Base-by-base conservation (phyloP, 257 asterid species). In the Orobanche coerulescens region DNA sequence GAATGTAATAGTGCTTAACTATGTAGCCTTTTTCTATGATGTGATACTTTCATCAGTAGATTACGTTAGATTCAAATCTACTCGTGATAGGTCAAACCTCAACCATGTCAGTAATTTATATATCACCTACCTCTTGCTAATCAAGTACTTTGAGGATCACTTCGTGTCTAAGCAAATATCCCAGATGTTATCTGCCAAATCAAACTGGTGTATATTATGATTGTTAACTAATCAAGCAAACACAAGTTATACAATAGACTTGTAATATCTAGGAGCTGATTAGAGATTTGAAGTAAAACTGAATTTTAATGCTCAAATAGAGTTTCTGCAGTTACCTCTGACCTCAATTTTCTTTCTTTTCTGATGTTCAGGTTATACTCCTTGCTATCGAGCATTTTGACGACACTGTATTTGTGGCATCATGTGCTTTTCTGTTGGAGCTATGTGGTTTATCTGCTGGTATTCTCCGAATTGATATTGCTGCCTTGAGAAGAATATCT, bases 401-500 rank as follows among this genome's bases (percentile, higher is more conserved):
- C 61, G 88, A 89, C 74, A 73, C 86, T 56, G 86, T 86, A 64
- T 73, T 93, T 80, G 98, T 93, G 79, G 90, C 98, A 60, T 89
- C 98, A 15, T 89, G 98, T 52, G 84, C 90, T 36, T 81, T 86
- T 79, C 91, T 93, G 56, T 66, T 93, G 78, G 98, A 89, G 84
- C 72, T 93, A 39, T 82, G 95, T 78, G 97, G 98, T 67, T 67
- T 84, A 58, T 72, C 94, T 67, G 84, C 98, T 69, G 73, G 74
- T 65, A 75, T 70, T 65, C 85, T 93, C 55, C 94, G 76, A 72
- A 75, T 84, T 70, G 94, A 93, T 64, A 71, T 93, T 81, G 87
- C 95, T 52, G 95, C 95, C 75, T 78, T 93, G 79, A 84, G 93
- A 81, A 86, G 97, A 84, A 86, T 93, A 74, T 84, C 87, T 73